Evolutionary conservation across 768 basidiomycete genomes (phyloP).

Genomic region (Suillus brevipes): DNA sequence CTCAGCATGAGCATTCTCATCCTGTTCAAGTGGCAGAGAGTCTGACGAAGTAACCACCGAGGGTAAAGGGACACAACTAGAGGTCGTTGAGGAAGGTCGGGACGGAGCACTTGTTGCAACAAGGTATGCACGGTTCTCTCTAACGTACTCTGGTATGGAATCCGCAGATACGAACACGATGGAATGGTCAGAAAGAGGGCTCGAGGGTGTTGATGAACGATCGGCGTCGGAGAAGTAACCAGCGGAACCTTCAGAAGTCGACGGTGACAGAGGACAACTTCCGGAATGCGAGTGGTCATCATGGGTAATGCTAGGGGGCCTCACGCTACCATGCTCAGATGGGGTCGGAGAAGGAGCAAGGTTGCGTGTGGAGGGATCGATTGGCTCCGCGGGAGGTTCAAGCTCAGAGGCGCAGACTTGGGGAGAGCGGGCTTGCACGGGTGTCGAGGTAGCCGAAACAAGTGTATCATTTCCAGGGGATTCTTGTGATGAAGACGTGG

Average conservation of each 20-base stretch:
- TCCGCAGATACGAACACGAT: conserved; percentile 32
- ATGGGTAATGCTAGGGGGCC: neutral
- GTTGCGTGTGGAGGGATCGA: neutral
- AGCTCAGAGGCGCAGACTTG: neutral
- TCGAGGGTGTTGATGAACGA: neutral
- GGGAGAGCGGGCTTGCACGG: neutral
- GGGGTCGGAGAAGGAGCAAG: conserved; percentile 25
- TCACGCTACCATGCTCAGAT: conserved; percentile 28
- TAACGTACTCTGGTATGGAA: conserved; percentile 30
- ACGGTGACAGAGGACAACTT: neutral
- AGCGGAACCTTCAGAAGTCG: neutral
- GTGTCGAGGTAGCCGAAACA: neutral
- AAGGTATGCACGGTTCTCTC: conserved; percentile 31
- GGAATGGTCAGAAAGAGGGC: conserved; percentile 22
- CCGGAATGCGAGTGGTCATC: neutral
- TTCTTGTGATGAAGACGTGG: neutral
- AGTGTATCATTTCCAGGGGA: neutral
- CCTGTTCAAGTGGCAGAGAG: conserved; percentile 15
- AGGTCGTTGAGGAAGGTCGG: conserved; percentile 17
- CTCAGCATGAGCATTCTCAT: conserved; percentile 1
- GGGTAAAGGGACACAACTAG: conserved; percentile 19
- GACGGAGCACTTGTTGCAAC: conserved; percentile 31
- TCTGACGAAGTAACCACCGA: conserved; percentile 25
- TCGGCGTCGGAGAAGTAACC: neutral
- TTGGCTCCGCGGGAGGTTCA: neutral